phyloP scores from a whole-genome alignment of 2,329 filamentous ascomycete species.

The Nemania serpens region DNA sequence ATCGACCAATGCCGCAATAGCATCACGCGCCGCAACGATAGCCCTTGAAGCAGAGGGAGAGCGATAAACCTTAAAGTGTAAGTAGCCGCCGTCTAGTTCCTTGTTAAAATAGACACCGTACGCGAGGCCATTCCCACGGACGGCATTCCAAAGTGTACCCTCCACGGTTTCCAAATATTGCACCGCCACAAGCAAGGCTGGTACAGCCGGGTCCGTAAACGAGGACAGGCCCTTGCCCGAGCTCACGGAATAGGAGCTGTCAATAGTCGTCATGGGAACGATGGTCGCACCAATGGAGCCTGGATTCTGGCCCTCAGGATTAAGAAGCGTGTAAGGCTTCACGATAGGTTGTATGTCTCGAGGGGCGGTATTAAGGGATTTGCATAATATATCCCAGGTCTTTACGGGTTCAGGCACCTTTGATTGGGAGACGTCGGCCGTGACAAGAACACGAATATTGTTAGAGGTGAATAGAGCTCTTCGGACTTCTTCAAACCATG shows the following conservation, averaged over 20 bases:
- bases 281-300: conserved; percentile 77
- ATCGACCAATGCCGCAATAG: conserved; percentile 74
- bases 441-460: conserved; percentile 85
- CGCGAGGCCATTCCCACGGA: conserved; percentile 90
- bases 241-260: conserved; percentile 86
- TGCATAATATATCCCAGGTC: conserved; percentile 72
- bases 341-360: conserved; percentile 71
- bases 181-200: conserved; percentile 83
- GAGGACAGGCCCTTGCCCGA: conserved; percentile 75
- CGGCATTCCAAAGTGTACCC: conserved; percentile 90
- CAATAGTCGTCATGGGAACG: conserved; percentile 88
- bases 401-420: conserved; percentile 77
- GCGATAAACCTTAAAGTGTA: conserved; percentile 87
- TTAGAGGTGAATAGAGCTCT: conserved; percentile 77
- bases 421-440: conserved; percentile 69
- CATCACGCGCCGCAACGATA: conserved; percentile 74
- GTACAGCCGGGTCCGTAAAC: conserved; percentile 76
- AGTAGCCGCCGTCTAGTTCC: conserved; percentile 76
- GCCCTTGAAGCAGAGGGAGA: conserved; percentile 89
- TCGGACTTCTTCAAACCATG: conserved; percentile 77
- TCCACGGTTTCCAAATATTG: conserved; percentile 93
- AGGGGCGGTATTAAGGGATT: conserved; percentile 52
- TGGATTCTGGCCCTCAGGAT: conserved; percentile 72
- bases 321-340: conserved; percentile 72
- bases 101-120: conserved; percentile 84